phyloP scores from a whole-genome alignment of 306 rosid species.

The Quercus parvula region DNA sequence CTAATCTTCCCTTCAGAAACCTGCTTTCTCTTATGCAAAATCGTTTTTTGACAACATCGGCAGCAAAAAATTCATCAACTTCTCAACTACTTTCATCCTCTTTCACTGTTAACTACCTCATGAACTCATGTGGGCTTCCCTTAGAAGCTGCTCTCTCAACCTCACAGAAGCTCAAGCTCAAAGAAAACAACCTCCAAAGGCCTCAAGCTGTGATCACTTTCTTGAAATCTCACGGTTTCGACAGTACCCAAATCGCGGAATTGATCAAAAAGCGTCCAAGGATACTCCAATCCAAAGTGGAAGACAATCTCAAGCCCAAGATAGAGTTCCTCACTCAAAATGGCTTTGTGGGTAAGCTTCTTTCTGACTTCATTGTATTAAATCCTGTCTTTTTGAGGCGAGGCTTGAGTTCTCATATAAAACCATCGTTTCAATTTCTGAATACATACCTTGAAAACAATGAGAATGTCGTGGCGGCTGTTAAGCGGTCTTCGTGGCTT shows the following conservation, averaged over 20 bases:
- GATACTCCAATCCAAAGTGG: not conserved
- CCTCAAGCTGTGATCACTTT: not conserved
- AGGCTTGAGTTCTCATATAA: conserved; percentile 11
- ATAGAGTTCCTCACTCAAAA: not conserved
- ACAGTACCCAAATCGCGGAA: not conserved
- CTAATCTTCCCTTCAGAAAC: not conserved
- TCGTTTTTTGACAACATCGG: not conserved
- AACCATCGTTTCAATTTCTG: conserved; percentile 2
- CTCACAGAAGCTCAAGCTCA: not conserved
- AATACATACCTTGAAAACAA: not conserved
- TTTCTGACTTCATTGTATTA: conserved; percentile 1
- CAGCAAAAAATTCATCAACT: not conserved
- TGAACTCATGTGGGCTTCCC: not conserved
- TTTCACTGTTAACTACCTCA: not conserved
- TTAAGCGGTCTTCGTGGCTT: conserved; percentile 11
- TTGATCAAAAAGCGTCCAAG: not conserved
- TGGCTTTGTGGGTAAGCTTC: not conserved
- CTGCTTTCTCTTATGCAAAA: not conserved
- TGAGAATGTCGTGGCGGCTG: not conserved
- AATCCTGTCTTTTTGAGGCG: not conserved
- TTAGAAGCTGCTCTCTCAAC: not conserved
- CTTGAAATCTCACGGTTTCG: not conserved
- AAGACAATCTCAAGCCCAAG: not conserved
- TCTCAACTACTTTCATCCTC: not conserved
- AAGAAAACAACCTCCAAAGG: not conserved